Evolutionary conservation across 305 asterid species (phyloP).

Genomic region (Solanum hybrid): DNA sequence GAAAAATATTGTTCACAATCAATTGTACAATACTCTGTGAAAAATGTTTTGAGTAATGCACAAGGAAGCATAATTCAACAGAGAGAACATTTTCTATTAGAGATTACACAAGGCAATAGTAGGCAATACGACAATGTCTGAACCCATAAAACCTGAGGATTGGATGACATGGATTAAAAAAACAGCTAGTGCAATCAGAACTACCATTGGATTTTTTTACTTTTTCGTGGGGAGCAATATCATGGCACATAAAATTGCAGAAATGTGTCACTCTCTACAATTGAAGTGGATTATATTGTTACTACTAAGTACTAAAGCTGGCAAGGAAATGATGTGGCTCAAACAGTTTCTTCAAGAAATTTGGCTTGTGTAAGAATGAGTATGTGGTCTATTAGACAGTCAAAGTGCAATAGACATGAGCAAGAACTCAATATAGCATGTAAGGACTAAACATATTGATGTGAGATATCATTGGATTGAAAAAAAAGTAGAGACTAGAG

Average conservation of each 20-base stretch:
- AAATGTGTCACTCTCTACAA: not conserved
- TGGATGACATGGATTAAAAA: not conserved
- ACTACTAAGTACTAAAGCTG: not conserved
- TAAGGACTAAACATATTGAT: not conserved
- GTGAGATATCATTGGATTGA: conserved; percentile 5
- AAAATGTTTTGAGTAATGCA: not conserved
- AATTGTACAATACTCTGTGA: not conserved
- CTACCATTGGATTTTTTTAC: not conserved
- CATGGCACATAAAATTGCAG: not conserved
- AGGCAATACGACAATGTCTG: not conserved
- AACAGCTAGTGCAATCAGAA: not conserved
- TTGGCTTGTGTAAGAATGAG: not conserved
- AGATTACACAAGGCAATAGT: not conserved
- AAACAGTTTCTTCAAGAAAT: not conserved
- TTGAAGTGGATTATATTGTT: not conserved
- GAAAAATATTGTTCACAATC: not conserved
- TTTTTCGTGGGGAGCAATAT: not conserved
- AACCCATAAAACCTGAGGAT: not conserved
- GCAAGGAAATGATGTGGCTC: conserved; percentile 7
- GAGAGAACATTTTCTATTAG: not conserved
- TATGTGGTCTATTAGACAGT: not conserved
- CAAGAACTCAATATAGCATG: conserved; percentile 2
- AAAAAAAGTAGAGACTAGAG: not conserved
- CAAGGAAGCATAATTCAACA: not conserved
- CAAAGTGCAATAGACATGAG: conserved; percentile 4